Base-by-base conservation (phyloP, 495 filamentous ascomycete genomes). In the Penicillium arizonense region DNA sequence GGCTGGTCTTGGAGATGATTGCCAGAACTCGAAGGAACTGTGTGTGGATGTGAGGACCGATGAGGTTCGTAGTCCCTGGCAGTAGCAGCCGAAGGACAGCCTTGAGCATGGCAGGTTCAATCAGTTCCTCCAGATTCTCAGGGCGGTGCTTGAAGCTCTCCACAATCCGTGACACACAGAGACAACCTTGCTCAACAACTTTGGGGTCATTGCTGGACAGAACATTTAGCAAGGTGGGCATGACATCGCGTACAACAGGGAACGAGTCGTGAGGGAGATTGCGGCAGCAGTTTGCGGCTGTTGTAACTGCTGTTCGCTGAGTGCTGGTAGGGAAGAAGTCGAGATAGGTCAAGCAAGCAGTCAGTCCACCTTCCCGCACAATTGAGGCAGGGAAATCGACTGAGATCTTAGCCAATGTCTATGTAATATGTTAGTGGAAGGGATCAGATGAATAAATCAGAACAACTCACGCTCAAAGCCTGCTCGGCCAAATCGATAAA, bases 301-400 rank as follows among this genome's bases (percentile, higher is more conserved):
- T 97, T 2, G 90, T 97, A 14, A 97, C 94, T 2, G 95, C 95
- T 18, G 93, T 96, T 26, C 95, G 83, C 68, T 99, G 95, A 4
- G 94, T 97, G 65, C 93, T 91, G 9, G 95, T 97, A 5, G 95
- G 86, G 65, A 99, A 99, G 71, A 99, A 99, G 61, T 99, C 95
- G 33, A 99, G 79, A 71, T 91, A 97, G 2, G 86, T 90, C 47
- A 99, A 75, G 60, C 95, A 99, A 23, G 94, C 95, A 12, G 88
- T 93, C 55, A 99, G 76, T 10, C 95, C 95, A 28, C 93, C 95
- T 73, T 97, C 95, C 33, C 92, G 89, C 18, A 99, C 94, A 58
- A 99, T 97, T 26, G 90, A 90, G 3, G 89, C 87, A 12, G 95
- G 95, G 67, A 96, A 99, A 64, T 99, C 95, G 37, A 91, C 85